Base-by-base conservation (phyloP, 1,139 yeast species). In the Nakaseomyces nivariensis region DNA sequence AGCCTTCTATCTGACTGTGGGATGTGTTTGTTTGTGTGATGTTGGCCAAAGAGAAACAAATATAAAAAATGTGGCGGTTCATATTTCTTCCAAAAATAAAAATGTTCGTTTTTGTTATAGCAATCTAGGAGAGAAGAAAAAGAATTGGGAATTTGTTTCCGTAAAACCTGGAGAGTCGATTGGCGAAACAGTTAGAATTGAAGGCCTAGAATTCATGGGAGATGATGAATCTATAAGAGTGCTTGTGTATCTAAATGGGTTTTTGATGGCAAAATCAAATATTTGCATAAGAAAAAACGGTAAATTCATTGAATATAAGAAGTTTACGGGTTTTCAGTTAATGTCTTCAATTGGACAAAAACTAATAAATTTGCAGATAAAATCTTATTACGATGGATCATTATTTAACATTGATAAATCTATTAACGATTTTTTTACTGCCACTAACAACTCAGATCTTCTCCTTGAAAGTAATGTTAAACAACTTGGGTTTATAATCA, bases 121-220 rank as follows among this genome's bases (percentile, higher is more conserved):
- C 7, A 76, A 87, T 0, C 84, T 84, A 65, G 85, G 81, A 59
- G 68, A 69, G 33, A 77, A 75, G 32, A 68, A 69, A 43, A 67
- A 72, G 26, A 58, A 67, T 22, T 88, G 95, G 95, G 81, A 79
- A 53, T 85, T 88, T 58, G 76, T 85, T n/a, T 82, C 94, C 2
- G 88, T 85, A 11, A 75, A 75, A 59, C 81, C 89, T 1, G 84
- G 78, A 47, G 96, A 88, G 64, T 74, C 78, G 9, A 72, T 85
- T 54, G 94, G 94, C 38, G 92, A 84, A 63, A 74, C 77, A 51
- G 72, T 84, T 46, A 76, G 80, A 59, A 72, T 83, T 27, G 75
- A 76, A 52, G 82, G 85, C 47, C 70, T 82, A 33, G 74, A 77
- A 61, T 60, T 63, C 37, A 57, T 61, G 54, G 57, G 59, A 1